A percentile compares a stretch with the other conserved stretches of the same genome.
Evolutionary conservation across 371 early-diverging fungal species (phyloP).

Genomic region (Globomyces sp.): DNA sequence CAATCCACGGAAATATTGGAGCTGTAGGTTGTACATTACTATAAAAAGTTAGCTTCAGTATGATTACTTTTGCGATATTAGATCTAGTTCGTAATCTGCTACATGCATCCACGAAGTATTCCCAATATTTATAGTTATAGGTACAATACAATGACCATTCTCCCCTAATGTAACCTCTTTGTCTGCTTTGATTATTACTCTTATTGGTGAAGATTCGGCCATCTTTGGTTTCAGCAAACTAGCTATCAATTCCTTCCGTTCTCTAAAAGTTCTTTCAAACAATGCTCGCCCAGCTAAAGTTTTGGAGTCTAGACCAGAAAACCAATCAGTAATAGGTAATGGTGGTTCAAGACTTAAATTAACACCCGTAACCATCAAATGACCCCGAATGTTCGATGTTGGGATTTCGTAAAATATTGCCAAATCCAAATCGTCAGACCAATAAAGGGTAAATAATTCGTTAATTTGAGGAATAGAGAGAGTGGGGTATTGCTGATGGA

Average conservation of each 20-base stretch:
- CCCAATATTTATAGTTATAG: conserved; percentile 26
- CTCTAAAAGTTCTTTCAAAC: conserved; percentile 67
- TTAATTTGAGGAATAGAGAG: conserved; percentile 48
- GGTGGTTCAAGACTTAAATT: conserved; percentile 75
- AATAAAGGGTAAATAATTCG: conserved; percentile 72
- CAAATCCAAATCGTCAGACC: conserved; percentile 82
- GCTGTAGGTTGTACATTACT: neutral
- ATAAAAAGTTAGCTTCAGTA: neutral
- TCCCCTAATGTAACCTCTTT: neutral
- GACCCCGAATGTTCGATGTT: conserved; percentile 56
- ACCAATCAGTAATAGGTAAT: conserved; percentile 61
- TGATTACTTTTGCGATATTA: neutral
- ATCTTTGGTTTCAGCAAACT: conserved; percentile 59
- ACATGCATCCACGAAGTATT: conserved; percentile 37
- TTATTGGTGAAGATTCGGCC: conserved; percentile 69
- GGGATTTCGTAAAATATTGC: conserved; percentile 79
- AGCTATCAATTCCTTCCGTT: conserved; percentile 59
- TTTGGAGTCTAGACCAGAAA: conserved; percentile 34
- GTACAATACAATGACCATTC: conserved; percentile 18
- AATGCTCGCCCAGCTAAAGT: conserved; percentile 51
- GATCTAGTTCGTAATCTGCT: conserved; percentile 21
- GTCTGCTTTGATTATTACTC: conserved; percentile 49
- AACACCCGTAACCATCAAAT: conserved; percentile 87
- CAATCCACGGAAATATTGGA: conserved; percentile 7
- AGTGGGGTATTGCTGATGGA: conserved; percentile 56